phyloP scores from a whole-genome alignment of 768 basidiomycete species.

The Amanita pseudoporphyria region DNA sequence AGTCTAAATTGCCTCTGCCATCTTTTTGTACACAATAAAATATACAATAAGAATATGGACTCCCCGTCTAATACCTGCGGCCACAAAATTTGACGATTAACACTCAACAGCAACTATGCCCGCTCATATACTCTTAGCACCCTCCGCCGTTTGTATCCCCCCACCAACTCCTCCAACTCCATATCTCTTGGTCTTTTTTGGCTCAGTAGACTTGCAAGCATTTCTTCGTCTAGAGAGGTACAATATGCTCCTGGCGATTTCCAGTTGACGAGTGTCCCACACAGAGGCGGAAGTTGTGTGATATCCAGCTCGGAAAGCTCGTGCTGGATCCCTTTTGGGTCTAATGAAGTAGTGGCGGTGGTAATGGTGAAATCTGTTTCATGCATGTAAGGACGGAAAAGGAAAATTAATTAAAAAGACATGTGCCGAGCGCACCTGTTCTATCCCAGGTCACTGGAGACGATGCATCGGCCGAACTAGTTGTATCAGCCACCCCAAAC shows the following conservation, averaged over 20 bases:
- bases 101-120: neutral
- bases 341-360: neutral
- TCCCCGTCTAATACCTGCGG: neutral
- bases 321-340: neutral
- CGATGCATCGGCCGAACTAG: neutral
- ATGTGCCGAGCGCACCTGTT: neutral
- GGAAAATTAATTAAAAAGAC: neutral
- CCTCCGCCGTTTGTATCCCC: neutral
- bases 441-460: neutral
- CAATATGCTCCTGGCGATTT: neutral
- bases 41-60: slow-evolving; percentile 3
- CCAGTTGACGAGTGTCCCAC: slow-evolving; percentile 3
- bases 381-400: no score
- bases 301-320: slow-evolving; percentile 4
- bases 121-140: neutral
- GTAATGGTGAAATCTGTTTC: no score
- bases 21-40: slow-evolving; percentile 4
- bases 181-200: slow-evolving; percentile 4
- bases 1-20: neutral
- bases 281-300: neutral
- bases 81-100: neutral
- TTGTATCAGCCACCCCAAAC: neutral
- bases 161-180: neutral
- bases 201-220: neutral
- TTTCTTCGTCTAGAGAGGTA: neutral